Evolutionary conservation across 73 alveolate genomes (phyloP).

Genomic region (Breviolum minutum): DNA sequence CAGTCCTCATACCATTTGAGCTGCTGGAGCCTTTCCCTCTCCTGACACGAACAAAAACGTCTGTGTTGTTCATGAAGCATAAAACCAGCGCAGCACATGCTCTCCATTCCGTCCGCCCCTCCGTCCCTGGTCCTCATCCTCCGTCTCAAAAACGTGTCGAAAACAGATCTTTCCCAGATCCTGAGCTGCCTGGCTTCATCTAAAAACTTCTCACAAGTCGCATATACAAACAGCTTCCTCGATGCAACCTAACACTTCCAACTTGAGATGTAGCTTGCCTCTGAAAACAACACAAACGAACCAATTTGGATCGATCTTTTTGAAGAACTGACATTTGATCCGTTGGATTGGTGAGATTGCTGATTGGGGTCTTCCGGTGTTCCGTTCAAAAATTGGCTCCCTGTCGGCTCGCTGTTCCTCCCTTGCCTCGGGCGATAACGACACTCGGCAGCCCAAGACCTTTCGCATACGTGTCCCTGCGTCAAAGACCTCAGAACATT

Average conservation of each 20-base stretch:
- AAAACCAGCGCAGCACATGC: not conserved
- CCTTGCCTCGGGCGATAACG: slow-evolving; percentile 53
- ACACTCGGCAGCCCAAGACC: slow-evolving; percentile 77
- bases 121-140: slow-evolving; percentile 42
- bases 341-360: not conserved
- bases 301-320: no score
- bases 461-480: slow-evolving; percentile 83
- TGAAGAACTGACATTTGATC: no score
- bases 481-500: slow-evolving; percentile 48
- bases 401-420: not conserved
- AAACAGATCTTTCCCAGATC: slow-evolving; percentile 74
- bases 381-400: no score
- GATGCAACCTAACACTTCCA: not conserved
- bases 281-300: no score
- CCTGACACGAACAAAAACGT: not conserved
- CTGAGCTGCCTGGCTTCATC: slow-evolving; percentile 18
- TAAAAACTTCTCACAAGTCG: not conserved
- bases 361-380: not conserved
- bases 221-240: not conserved
- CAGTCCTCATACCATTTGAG: slow-evolving; percentile 69
- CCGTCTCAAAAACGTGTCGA: slow-evolving; percentile 64
- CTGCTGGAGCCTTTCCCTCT: slow-evolving; percentile 46
- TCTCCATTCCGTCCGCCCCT: not conserved
- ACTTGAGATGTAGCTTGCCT: no score
- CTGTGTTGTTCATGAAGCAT: not conserved